phyloP scores from a whole-genome alignment of 2,329 filamentous ascomycete species.

The Beauveria pseudobassiana region DNA sequence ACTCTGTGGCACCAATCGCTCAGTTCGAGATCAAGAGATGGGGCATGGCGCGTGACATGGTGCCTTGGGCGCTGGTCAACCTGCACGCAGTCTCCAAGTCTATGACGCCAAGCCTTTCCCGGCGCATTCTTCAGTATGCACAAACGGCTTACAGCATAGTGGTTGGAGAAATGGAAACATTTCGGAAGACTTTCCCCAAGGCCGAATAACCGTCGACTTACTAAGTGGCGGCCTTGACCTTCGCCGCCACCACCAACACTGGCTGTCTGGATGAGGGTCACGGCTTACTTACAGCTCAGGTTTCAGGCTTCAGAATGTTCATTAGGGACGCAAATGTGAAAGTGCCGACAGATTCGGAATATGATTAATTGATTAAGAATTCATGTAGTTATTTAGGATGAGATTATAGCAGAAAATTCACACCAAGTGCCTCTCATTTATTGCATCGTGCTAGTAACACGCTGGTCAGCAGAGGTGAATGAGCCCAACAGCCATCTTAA shows the following conservation, averaged over 20 bases:
- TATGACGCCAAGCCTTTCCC: constrained; percentile 8
- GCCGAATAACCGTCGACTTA: not conserved
- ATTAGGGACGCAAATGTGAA: too few species aligned
- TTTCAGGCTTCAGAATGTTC: too few species aligned
- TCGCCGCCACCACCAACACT: not conserved
- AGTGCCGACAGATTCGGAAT: too few species aligned
- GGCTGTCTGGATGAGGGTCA: not conserved
- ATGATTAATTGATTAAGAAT: too few species aligned
- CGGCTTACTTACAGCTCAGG: too few species aligned
- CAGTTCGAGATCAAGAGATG: constrained; percentile 2
- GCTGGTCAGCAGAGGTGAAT: too few species aligned
- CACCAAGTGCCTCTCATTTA: too few species aligned
- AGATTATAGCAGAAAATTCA: too few species aligned
- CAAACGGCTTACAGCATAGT: constrained; percentile 19
- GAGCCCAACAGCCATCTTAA: not conserved
- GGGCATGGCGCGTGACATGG: not conserved
- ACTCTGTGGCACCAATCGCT: not conserved
- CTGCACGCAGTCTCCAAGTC: constrained; percentile 13
- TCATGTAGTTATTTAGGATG: too few species aligned
- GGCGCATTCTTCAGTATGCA: constrained; percentile 14
- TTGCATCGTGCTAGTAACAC: too few species aligned
- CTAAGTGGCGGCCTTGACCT: not conserved
- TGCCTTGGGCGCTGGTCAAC: not conserved
- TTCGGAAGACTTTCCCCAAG: not conserved
- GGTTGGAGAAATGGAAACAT: constrained; percentile 18